Evolutionary conservation across 1,284 basidiomycete genomes (phyloP).

Genomic region (Fistulinella cinereoalba): DNA sequence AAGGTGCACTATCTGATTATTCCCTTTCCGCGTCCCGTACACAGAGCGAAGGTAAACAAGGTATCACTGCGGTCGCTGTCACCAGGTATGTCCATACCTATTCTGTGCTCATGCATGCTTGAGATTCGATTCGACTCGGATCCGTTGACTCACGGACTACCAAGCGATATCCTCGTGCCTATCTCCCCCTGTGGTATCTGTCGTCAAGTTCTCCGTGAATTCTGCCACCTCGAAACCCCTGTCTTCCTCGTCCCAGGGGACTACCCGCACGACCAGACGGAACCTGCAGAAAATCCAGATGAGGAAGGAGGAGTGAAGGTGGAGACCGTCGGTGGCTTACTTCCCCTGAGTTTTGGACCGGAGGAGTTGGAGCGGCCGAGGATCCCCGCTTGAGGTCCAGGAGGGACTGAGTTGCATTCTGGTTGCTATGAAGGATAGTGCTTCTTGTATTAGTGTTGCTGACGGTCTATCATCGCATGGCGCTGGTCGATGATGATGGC

Average conservation of each 20-base stretch:
- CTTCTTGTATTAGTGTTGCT: too few relatives aligned
- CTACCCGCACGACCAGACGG: conserved; percentile 45
- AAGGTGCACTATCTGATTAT: too few relatives aligned
- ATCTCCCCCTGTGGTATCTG: conserved; percentile 90
- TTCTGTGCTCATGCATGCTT: background rate
- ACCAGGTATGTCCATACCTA: conserved; percentile 51
- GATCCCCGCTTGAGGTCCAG: too few relatives aligned
- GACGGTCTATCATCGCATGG: too few relatives aligned
- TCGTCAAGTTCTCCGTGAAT: conserved; percentile 89
- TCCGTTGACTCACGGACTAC: background rate
- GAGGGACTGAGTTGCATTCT: too few relatives aligned
- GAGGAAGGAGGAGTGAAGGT: conserved; percentile 13
- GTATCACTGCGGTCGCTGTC: conserved; percentile 73
- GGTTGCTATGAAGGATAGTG: too few relatives aligned
- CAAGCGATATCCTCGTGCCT: conserved; percentile 58
- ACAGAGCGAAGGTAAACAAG: conserved; percentile 77
- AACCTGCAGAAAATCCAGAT: background rate
- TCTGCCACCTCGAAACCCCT: conserved; percentile 74
- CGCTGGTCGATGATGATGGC: too few relatives aligned
- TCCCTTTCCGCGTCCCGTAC: too few relatives aligned
- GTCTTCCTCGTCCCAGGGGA: conserved; percentile 74
- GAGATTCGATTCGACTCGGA: background rate
- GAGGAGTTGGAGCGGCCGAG: conserved; percentile 31
- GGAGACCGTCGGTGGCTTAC: conserved; percentile 71
- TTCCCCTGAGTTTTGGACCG: conserved; percentile 90